Percentiles rank a stretch among this genome's conserved stretches.
These are phyloP conservation scores for Fusarium sp. DNA, from an alignment of 2,329 filamentous ascomycete genomes.

Conservation along the genomic window DNA sequence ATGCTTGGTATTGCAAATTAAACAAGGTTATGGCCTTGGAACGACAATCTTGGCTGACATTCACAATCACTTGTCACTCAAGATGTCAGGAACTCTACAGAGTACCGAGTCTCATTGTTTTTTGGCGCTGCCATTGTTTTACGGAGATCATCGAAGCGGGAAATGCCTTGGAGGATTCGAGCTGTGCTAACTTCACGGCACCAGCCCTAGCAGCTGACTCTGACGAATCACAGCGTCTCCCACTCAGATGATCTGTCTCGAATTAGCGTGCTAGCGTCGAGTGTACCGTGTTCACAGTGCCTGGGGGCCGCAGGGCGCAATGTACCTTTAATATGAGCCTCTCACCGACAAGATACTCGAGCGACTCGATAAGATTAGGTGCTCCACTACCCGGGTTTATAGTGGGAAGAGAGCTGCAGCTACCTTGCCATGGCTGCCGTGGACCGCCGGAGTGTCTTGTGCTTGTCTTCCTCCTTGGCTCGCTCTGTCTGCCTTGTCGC, in stretches of 20 bases:
- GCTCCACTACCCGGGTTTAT: conserved; percentile 2
- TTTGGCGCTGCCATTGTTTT: not conserved
- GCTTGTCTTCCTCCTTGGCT: conserved; percentile 8
- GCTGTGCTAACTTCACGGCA: conserved; percentile 9
- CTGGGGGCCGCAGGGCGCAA: conserved; percentile 15
- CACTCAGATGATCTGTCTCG: conserved; percentile 19
- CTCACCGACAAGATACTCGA: not conserved
- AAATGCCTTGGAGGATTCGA: not conserved
- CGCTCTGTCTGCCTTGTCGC: conserved; percentile 3
- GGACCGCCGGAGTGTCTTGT: not conserved
- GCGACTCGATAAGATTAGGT: conserved; percentile 15
- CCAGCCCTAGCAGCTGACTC: conserved; percentile 3
- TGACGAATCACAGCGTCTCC: not conserved
- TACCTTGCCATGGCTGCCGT: not conserved
- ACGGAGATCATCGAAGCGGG: not conserved
- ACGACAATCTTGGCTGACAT: not conserved
- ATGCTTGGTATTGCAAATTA: not conserved
- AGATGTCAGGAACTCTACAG: not conserved
- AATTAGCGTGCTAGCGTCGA: not conserved
- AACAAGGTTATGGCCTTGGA: not conserved
- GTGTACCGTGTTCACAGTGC: not conserved
- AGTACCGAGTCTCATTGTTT: too few species aligned
- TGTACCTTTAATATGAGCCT: not conserved
- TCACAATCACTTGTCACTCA: not conserved
- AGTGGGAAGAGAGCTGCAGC: conserved; percentile 2